phyloP scores from a whole-genome alignment of 495 filamentous ascomycete genomes.

The Pseudevernia furfuracea region DNA sequence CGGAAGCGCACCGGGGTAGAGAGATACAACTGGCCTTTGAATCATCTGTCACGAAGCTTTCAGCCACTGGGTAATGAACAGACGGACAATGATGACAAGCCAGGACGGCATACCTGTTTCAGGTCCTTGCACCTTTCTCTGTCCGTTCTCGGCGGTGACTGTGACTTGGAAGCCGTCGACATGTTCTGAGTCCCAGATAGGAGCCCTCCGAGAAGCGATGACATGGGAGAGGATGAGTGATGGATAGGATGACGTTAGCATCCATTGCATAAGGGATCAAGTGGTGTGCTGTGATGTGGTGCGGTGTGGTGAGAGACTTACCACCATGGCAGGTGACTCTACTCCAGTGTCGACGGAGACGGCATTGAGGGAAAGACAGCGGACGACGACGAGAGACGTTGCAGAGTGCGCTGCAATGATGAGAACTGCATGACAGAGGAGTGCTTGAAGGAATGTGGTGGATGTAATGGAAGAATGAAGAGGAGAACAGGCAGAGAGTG shows the following conservation, averaged over 20 bases:
- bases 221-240: background rate
- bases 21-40: too few species aligned
- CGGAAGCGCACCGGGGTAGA: too few species aligned
- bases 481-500: background rate
- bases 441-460: background rate
- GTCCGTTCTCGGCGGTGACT: background rate
- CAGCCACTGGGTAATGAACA: background rate
- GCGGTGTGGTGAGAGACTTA: too few species aligned
- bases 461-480: background rate
- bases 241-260: background rate
- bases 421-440: background rate
- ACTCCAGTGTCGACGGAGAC: background rate
- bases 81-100: background rate
- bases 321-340: background rate
- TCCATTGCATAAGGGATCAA: background rate
- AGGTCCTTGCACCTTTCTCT: conserved; percentile 2
- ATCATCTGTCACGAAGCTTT: background rate
- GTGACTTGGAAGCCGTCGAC: conserved; percentile 1
- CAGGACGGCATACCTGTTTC: conserved; percentile 4
- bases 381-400: background rate
- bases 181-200: background rate
- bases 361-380: background rate
- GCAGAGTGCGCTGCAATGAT: background rate
- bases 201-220: too few species aligned
- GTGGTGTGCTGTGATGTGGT: background rate